Percentiles rank a stretch among this genome's conserved stretches.
These are phyloP conservation scores for Golubevia pallescens DNA, from an alignment of 1,284 basidiomycete genomes.

Conservation along the genomic window DNA sequence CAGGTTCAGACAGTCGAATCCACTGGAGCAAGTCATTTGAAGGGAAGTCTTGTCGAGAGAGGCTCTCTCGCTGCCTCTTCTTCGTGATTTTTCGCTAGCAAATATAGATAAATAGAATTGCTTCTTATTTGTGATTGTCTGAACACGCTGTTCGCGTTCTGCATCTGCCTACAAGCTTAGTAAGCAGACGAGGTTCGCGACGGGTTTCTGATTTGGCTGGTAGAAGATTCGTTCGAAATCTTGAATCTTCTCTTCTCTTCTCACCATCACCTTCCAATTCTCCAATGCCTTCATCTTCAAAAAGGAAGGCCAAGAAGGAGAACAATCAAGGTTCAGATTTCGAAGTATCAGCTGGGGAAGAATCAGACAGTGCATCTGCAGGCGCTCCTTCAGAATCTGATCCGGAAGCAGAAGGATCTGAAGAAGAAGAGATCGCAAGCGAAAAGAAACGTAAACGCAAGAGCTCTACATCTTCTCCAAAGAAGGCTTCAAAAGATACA, in stretches of 20 bases:
- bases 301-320: background rate
- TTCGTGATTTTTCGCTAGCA: background rate
- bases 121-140: too few species aligned
- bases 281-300: background rate
- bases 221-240: too few species aligned
- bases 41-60: background rate
- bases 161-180: too few species aligned
- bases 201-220: too few species aligned
- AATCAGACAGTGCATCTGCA: background rate
- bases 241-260: background rate
- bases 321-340: background rate
- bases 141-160: too few species aligned
- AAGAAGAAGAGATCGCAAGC: background rate
- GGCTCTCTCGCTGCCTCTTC: background rate
- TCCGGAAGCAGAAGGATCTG: background rate
- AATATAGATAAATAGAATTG: too few species aligned
- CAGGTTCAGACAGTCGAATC: background rate
- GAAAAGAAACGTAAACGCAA: background rate
- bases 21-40: background rate
- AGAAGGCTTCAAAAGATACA: background rate
- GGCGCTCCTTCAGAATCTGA: background rate
- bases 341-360: background rate
- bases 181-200: too few species aligned
- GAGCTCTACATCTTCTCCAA: background rate
- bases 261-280: background rate